Base-by-base conservation (phyloP, 2,329 filamentous ascomycete species). In the Ophiocordyceps polyrhachis-furcata region DNA sequence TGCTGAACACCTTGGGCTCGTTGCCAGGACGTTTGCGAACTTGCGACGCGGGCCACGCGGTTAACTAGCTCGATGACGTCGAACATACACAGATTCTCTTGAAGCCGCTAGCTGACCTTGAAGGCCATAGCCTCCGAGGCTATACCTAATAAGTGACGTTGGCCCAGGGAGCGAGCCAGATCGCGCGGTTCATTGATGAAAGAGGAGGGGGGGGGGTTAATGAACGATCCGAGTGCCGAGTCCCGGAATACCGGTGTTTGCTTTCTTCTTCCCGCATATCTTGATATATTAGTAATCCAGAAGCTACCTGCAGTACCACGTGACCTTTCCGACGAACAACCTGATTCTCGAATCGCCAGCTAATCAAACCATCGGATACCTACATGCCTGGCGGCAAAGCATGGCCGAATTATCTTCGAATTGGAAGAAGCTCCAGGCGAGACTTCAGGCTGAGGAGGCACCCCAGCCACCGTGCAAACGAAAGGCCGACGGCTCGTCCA, bases 341-440 rank as follows among this genome's bases (percentile, higher is more conserved):
- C n/a, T n/a, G n/a, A n/a, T n/a, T n/a, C n/a, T n/a, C n/a, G n/a
- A n/a, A n/a, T n/a, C n/a, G n/a, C n/a, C n/a, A n/a, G n/a, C 25
- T 28, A 11, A 28, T 28, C 25, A 28, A 28, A 28, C 5, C 7
- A 11, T 28, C 25, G 25, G 25, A 28, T 28, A 28, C 25, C 25
- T 28, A 28, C 21, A 23, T 23, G 6, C 21, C 21, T 5, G 25
- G 7, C 6, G 25, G 25, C 25, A 2, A 7, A 17, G 8, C 17
- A 64, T 64, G 62, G 59, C 60, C 35, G 65, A 65, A 53, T 61
- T 80, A 31, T 81, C 76, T 13, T 76, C 73, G 45, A 88, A 88
- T 58, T 88, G 83, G 83, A 86, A 85, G 63, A 81, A 74, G 63
- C 69, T 88, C 45, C 81, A 86, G 63, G 72, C 73, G 51, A 71